These are phyloP conservation scores for Salix koriyanagi DNA, from an alignment of 345 rosid species.

Conservation along the genomic window DNA sequence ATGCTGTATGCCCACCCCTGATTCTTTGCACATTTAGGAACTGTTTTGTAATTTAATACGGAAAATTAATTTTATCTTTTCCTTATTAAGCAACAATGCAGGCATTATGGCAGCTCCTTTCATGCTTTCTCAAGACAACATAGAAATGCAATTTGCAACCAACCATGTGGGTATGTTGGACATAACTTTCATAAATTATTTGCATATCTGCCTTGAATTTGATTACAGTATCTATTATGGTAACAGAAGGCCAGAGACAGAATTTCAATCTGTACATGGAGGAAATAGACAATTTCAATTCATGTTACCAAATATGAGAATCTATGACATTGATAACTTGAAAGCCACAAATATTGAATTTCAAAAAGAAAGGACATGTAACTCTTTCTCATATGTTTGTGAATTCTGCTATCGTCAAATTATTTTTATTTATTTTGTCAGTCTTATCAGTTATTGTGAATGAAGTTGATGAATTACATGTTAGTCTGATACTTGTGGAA, in stretches of 20 bases:
- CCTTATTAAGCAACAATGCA: slow-evolving; percentile 31
- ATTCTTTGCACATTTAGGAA: not conserved
- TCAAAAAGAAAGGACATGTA: not conserved
- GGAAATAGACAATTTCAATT: not conserved
- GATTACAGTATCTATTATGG: not conserved
- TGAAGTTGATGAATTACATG: not conserved
- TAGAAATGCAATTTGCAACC: slow-evolving; percentile 31
- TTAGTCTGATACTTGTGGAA: not conserved
- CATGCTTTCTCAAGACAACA: slow-evolving; percentile 31
- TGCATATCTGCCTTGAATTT: not conserved
- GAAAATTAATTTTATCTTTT: not conserved
- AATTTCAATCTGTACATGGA: not conserved
- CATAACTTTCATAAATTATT: not conserved
- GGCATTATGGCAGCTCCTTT: slow-evolving; percentile 33
- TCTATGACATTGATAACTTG: not conserved
- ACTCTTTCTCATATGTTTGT: not conserved
- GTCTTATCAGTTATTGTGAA: not conserved
- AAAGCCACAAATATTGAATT: not conserved
- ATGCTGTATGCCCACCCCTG: too few species aligned
- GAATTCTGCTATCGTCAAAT: not conserved
- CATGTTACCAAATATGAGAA: not conserved
- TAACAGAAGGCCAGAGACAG: not conserved
- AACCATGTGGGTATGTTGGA: slow-evolving; percentile 24
- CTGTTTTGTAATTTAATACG: not conserved
- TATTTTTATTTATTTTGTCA: too few species aligned